phyloP scores from a whole-genome alignment of 768 basidiomycete species.

The Coprinopsis cinerea region DNA sequence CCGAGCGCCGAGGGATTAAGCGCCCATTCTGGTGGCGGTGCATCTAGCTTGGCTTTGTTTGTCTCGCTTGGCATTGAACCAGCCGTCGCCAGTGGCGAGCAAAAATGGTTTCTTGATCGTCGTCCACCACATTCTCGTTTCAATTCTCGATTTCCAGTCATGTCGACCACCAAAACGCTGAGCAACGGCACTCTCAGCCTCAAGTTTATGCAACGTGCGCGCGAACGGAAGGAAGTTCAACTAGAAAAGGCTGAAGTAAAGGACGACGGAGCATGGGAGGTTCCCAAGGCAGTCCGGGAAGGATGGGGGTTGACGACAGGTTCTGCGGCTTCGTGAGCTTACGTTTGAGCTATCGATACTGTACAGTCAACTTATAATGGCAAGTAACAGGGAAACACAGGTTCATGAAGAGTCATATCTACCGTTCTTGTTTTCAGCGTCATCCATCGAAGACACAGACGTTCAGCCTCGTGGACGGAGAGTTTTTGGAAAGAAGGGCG shows the following conservation, averaged over 20 bases:
- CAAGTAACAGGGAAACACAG: constrained; percentile 8
- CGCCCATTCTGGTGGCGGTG: not conserved
- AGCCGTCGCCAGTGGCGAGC: too few species aligned
- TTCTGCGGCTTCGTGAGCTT: not conserved
- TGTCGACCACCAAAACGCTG: constrained; percentile 12
- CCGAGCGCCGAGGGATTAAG: not conserved
- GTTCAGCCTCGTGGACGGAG: constrained; percentile 37
- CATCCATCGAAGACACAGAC: not conserved
- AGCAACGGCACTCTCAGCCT: constrained; percentile 15
- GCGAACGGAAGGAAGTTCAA: constrained; percentile 7
- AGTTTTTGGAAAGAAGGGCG: constrained; percentile 39
- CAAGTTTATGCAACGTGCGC: constrained; percentile 15
- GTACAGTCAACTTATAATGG: not conserved
- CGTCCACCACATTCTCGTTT: not conserved
- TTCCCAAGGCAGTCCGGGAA: constrained; percentile 13
- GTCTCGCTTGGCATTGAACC: not conserved
- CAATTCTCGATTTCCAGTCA: not conserved
- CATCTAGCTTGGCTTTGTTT: not conserved
- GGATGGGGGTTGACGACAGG: constrained; percentile 12
- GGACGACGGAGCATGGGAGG: constrained; percentile 17
- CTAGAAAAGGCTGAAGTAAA: constrained; percentile 13
- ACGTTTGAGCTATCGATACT: not conserved
- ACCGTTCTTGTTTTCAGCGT: constrained; percentile 13
- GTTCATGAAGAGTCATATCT: constrained; percentile 15
- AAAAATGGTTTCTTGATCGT: too few species aligned